Evolutionary conservation across 2,329 filamentous ascomycete genomes (phyloP), one percentile per base, ranked within the genome.

Genomic region (Cladosporium sphaerospermum): DNA sequence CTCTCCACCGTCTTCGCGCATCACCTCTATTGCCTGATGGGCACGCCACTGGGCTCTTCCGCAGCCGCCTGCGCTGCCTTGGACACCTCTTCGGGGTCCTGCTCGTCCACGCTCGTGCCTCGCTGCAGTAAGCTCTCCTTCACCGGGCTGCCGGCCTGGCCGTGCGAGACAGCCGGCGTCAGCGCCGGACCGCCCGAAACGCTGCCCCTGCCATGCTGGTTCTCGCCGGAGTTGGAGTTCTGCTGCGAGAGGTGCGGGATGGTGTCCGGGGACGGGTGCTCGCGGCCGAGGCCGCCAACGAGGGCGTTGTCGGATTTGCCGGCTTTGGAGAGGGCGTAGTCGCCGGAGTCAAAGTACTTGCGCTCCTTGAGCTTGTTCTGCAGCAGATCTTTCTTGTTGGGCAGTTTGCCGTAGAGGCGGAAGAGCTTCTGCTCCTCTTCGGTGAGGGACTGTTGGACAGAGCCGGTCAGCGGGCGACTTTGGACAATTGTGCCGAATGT

Each of bases 291-390:
- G 66, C 86, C 86, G 68, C 92, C 95, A 56, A 95, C 89, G 10
- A 68, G 51, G 10, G 95, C 92, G 66, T 93, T 87, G 68, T 93
- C 88, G 67, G 91, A 88, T 16, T 97, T 97, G 73, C 93, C 93
- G 56, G 93, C 93, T 77, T 95, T 95, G 72, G 87, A 92, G 74
- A 95, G 85, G 67, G 90, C 90, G 69, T 95, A 96, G 76, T 96
- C 91, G 66, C 90, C 90, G 54, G 88, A 93, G 76, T 95, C 89
- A 73, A 95, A 96, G 77, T 95, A 95, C 76, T 95, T 99, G 78
- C 93, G 91, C 73, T 97, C 93, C 81, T 96, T 96, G 69, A 97
- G 83, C 71, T 97, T 95, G 79, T 97, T 97, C 78, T 95, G 90
- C 64, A 97, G 85, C 67, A 96, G 82, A 73, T 96, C 92, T 72